Evolutionary conservation across 2,329 filamentous ascomycete genomes (phyloP).

Genomic region (Fusarium nanum): DNA sequence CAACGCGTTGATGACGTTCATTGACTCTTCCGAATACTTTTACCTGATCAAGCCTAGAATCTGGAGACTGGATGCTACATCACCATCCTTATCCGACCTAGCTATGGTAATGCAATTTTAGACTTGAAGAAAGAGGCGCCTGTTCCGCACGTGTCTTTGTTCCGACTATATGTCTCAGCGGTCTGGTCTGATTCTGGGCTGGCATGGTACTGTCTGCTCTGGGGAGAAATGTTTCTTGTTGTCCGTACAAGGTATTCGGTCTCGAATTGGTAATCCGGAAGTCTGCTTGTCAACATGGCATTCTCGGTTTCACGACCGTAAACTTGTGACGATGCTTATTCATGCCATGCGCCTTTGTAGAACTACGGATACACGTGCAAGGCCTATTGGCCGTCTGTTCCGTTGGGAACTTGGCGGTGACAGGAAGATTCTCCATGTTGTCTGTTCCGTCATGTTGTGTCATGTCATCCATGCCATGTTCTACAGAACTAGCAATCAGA

Average conservation of each 20-base stretch:
- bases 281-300: neutral
- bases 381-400: constrained; percentile 36
- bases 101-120: constrained; percentile 30
- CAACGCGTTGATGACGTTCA: constrained; percentile 26
- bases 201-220: neutral
- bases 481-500: neutral
- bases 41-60: constrained; percentile 37
- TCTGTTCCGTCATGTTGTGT: neutral
- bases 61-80: constrained; percentile 5
- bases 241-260: neutral
- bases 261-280: neutral
- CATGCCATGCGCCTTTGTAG: neutral
- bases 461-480: neutral
- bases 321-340: constrained; percentile 12
- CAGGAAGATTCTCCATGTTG: constrained; percentile 17
- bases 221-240: neutral
- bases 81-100: constrained; percentile 10
- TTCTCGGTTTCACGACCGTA: constrained; percentile 11
- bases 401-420: constrained; percentile 17
- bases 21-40: constrained; percentile 5
- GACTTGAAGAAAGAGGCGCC: constrained; percentile 26
- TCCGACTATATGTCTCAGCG: neutral
- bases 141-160: neutral
- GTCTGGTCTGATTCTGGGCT: neutral
- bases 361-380: constrained; percentile 19